Conservation (phyloP, 2,329 filamentous ascomycete genomes). For the Talaromyces albobiverticillius region DNA sequence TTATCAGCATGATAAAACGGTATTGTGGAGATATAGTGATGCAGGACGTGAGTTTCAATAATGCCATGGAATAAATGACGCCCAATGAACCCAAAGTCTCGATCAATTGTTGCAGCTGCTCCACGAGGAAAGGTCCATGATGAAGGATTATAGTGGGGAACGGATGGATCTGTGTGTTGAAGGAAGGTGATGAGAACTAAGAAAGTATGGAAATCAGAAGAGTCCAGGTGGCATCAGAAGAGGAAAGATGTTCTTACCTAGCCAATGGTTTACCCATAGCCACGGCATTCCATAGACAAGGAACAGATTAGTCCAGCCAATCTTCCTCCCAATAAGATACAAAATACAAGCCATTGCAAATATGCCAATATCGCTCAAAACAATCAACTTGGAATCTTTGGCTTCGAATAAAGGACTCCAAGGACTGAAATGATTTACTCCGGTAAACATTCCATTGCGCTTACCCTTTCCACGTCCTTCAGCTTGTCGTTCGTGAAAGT, state of each 20-base stretch:
- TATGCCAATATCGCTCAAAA: slow-evolving; percentile 81
- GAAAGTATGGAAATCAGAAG: no score
- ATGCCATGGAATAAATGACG: slow-evolving; percentile 90
- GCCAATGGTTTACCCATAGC: slow-evolving; percentile 98
- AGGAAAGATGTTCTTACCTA: slow-evolving; percentile 62
- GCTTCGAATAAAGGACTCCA: slow-evolving; percentile 85
- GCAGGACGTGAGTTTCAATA: slow-evolving; percentile 94
- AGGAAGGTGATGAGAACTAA: slow-evolving; percentile 96
- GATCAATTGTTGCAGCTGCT: slow-evolving; percentile 92
- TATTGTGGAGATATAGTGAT: slow-evolving; percentile 95
- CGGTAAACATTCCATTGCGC: slow-evolving; percentile 71
- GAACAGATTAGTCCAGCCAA: slow-evolving; percentile 79
- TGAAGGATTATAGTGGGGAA: slow-evolving; percentile 83
- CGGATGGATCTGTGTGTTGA: slow-evolving; percentile 91
- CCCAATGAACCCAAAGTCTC: slow-evolving; percentile 94
- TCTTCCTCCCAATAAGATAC: slow-evolving; percentile 68
- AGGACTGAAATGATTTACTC: slow-evolving; percentile 95
- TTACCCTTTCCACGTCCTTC: slow-evolving; percentile 94
- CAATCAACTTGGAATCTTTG: slow-evolving; percentile 82
- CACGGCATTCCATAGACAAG: slow-evolving; percentile 96
- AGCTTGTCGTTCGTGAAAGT: no score
- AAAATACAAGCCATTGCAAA: slow-evolving; percentile 61
- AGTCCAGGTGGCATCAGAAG: slow-evolving; percentile 14
- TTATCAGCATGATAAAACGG: slow-evolving; percentile 97
- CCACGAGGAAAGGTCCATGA: slow-evolving; percentile 93